Base-by-base conservation (phyloP, 495 filamentous ascomycete genomes). In the Lasiosphaeria miniovina region DNA sequence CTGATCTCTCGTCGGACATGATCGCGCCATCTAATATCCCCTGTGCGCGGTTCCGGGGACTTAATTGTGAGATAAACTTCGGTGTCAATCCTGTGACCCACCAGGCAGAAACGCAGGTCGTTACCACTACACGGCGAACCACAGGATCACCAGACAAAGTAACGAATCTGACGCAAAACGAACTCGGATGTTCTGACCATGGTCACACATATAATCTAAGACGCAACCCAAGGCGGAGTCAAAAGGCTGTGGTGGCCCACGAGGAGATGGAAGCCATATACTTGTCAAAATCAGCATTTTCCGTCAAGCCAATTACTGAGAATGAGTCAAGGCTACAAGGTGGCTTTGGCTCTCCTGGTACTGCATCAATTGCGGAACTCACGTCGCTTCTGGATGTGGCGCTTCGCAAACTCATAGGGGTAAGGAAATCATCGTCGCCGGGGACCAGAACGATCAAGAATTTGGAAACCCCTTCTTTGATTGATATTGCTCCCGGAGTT, bases 401-500 rank as follows among this genome's bases (percentile, higher is more conserved):
- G 4, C 60, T 79, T 60, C 58, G 63, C 2, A 65, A 66, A 57
- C 67, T 69, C 6, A 59, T 75, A 14, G 75, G 74, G 31, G 49
- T 71, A 11, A 72, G 61, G 62, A 68, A 62, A 49, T 55, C 52
- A 6, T 36, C 56, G 1, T 49, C 58, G 24, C 24, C 24, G 5
- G 74, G 74, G 12, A 52, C 70, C 14, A 68, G 58, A 50, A 57
- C 60, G 3, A 59, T 57, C 43, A 62, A 55, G 12, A 60, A 58
- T 2, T 57, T 49, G 17, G 17, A 6, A 9, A 58, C 49, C 4
- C 71, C 70, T 3, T 67, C 76, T 4, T 52, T 80, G n/a, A 68
- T 78, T 2, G 72, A 75, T 6, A 61, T 80, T 46, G 77, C 77
- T 6, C 77, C 77, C 24, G 67, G 72, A 52, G 73, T 78, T 5